Conservation (phyloP, 2,329 filamentous ascomycete genomes). For the Aspergillus sp. region DNA sequence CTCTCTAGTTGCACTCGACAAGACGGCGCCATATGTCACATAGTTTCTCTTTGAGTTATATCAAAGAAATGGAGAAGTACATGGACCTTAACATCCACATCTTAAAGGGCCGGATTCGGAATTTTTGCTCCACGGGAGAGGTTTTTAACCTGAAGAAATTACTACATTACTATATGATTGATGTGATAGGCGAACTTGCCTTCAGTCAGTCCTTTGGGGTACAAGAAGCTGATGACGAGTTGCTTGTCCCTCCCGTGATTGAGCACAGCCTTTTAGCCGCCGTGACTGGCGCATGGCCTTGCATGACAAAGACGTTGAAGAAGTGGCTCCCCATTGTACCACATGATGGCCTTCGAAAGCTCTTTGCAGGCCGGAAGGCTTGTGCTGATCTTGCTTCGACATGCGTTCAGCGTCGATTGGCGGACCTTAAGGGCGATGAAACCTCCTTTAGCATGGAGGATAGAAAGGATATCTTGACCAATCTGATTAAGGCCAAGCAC, state of each 20-base stretch:
- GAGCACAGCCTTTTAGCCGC: constrained; percentile 36
- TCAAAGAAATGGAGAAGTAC: constrained; percentile 39
- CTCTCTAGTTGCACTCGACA: not conserved
- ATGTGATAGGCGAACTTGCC: constrained; percentile 16
- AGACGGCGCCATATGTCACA: constrained; percentile 19
- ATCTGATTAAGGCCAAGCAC: constrained; percentile 36
- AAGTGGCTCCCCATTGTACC: constrained; percentile 25
- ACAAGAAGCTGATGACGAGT: constrained; percentile 28
- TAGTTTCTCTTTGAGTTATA: constrained; percentile 31
- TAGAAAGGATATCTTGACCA: constrained; percentile 24
- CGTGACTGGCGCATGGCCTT: constrained; percentile 28
- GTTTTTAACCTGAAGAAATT: constrained; percentile 33
- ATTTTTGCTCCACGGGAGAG: constrained; percentile 8
- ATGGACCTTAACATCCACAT: constrained; percentile 33
- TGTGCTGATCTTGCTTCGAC: constrained; percentile 13
- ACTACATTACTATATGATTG: constrained; percentile 23
- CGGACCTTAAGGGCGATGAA: constrained; percentile 29
- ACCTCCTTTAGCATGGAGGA: not conserved
- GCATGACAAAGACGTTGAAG: constrained; percentile 27
- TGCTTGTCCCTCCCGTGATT: constrained; percentile 31
- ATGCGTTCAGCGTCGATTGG: not conserved
- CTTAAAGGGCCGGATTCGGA: constrained; percentile 23
- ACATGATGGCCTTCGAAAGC: constrained; percentile 15
- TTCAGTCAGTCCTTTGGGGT: constrained; percentile 35
- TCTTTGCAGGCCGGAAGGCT: constrained; percentile 25